These are phyloP conservation scores for Psidium guajava DNA, from an alignment of 345 rosid genomes.

Conservation along the genomic window DNA sequence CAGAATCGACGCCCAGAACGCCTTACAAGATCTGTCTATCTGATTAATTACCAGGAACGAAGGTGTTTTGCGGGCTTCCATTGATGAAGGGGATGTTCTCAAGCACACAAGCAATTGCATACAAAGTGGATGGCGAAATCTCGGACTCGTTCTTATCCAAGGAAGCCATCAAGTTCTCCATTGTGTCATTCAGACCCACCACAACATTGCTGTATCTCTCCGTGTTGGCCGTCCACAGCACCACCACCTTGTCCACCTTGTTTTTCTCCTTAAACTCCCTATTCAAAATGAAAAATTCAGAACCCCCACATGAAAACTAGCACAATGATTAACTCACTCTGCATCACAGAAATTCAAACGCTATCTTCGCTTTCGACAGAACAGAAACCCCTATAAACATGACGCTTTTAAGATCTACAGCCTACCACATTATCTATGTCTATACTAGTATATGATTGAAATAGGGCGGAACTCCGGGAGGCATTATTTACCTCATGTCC, in stretches of 20 bases:
- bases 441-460: background rate
- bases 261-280: conserved; percentile 87
- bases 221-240: conserved; percentile 98
- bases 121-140: conserved; percentile 93
- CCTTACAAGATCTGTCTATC: background rate
- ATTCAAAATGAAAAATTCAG: background rate
- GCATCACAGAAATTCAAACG: no score
- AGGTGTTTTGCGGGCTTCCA: conserved; percentile 98
- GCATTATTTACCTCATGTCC: conserved; percentile 62
- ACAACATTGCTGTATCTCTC: conserved; percentile 88
- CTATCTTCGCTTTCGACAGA: background rate
- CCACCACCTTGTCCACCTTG: conserved; percentile 83
- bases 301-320: background rate
- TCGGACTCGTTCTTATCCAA: conserved; percentile 77
- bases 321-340: background rate
- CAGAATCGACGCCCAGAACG: background rate
- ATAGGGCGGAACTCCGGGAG: background rate
- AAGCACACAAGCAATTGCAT: conserved; percentile 75
- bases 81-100: conserved; percentile 92
- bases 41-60: conserved; percentile 64
- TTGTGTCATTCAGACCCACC: conserved; percentile 83
- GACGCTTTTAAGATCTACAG: background rate
- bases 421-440: background rate
- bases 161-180: conserved; percentile 76
- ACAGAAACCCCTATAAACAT: background rate